Percentiles rank a stretch among this genome's conserved stretches.
Evolutionary conservation across 1,139 yeast genomes (phyloP).

Genomic region (Yamadazyma spencermartinsiae): DNA sequence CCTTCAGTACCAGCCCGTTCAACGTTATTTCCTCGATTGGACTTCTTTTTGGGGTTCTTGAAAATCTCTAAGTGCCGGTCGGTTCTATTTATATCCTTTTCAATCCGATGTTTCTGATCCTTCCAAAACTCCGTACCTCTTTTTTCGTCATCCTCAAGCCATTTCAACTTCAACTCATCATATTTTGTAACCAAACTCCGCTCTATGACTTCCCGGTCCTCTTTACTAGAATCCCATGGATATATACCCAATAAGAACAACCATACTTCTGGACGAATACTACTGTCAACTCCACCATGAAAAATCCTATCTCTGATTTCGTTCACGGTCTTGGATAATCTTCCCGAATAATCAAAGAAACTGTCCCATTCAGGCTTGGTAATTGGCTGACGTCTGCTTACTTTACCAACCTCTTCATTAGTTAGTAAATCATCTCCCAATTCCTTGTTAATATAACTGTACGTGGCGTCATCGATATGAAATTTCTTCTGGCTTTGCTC

Average conservation of each 20-base stretch:
- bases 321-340: slow-evolving; percentile 65
- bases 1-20: slow-evolving; percentile 18
- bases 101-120: slow-evolving; percentile 86
- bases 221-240: slow-evolving; percentile 82
- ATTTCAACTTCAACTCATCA: slow-evolving; percentile 60
- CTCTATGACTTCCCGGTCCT: slow-evolving; percentile 62
- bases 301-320: slow-evolving; percentile 83
- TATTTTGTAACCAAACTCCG: slow-evolving; percentile 65
- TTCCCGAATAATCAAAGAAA: slow-evolving; percentile 78
- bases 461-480: slow-evolving; percentile 61
- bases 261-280: slow-evolving; percentile 78
- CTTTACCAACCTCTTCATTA: slow-evolving; percentile 57
- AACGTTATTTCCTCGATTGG: slow-evolving; percentile 14
- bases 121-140: slow-evolving; percentile 72
- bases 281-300: slow-evolving; percentile 78
- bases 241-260: slow-evolving; percentile 75
- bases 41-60: slow-evolving; percentile 36
- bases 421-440: slow-evolving; percentile 65
- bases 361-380: slow-evolving; percentile 78
- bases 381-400: slow-evolving; percentile 67
- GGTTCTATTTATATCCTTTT: slow-evolving; percentile 90
- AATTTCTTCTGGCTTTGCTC: slow-evolving; percentile 65
- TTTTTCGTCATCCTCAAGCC: slow-evolving; percentile 64
- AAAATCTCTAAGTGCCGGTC: slow-evolving; percentile 73
- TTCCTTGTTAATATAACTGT: slow-evolving; percentile 62